Evolutionary conservation across 768 basidiomycete species (phyloP), one percentile per base, ranked within the genome.

Genomic region (Russula compacta): DNA sequence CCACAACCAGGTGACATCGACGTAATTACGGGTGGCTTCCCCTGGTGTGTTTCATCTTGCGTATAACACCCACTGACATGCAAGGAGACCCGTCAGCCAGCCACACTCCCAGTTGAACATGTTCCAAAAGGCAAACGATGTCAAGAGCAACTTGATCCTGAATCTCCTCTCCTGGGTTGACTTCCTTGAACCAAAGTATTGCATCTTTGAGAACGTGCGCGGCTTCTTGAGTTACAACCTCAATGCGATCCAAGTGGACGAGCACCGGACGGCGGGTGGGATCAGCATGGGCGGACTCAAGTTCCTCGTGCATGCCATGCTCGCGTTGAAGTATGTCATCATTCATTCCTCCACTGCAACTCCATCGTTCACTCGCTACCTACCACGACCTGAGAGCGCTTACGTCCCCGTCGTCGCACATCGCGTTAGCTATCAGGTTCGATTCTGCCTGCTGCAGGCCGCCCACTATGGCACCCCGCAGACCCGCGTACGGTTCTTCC

Each of bases 271-370:
- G 0, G 77, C 75, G 47, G 87, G 86, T 12, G 87, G 86, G 0
- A 80, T 89, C 42, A 74, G 79, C n/a, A 81, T 82, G 78, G 90
- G 91, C 7, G 87, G 87, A 0, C 67, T 92, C 1, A 91, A 89
- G 69, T 76, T 92, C 17, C 67, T 90, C 19, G 68, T 83, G 0
- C 74, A 83, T 4, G 80, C 82, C 0, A 68, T 92, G 62, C 67
- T 84, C 4, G 81, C 83, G 35, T 82, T 93, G 81, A 78, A 78
- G 89, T 90, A 69, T 55, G 69, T 53, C 66, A 35, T 40, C 15
- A 6, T 29, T 40, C 15, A 7, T 29, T 48, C n/a, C 32, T 51
- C 39, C 11, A 7, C 32, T 5, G 15, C 33, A 40, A 21, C 47
- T 14, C n/a, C n/a, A 24, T 35, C 6, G 15, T 46, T 29, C 24